Evolutionary conservation across 768 basidiomycete species (phyloP).

Genomic region (Tylopilus intermedius): DNA sequence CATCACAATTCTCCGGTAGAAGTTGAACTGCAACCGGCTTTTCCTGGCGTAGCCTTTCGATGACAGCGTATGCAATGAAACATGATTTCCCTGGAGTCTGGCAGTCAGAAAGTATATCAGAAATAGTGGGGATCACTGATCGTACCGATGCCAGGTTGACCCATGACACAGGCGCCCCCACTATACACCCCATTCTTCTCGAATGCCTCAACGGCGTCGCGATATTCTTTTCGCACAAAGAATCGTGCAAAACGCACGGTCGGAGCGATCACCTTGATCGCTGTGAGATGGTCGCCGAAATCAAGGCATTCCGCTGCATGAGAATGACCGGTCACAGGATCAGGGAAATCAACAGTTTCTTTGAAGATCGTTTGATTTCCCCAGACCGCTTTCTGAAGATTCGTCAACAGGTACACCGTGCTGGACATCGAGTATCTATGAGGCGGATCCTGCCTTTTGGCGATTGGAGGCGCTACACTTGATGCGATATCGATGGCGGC

Average conservation of each 20-base stretch:
- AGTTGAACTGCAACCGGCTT: slow-evolving; percentile 2
- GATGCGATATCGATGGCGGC: neutral
- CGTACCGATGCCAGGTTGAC: slow-evolving; percentile 8
- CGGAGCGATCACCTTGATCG: neutral
- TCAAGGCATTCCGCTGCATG: neutral
- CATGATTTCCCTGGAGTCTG: neutral
- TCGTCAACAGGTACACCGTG: neutral
- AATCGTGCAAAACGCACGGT: neutral
- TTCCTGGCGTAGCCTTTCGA: slow-evolving; percentile 3
- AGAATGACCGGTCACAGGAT: neutral
- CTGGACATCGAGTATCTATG: neutral
- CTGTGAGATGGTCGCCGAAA: neutral
- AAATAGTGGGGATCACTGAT: neutral
- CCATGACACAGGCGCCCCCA: slow-evolving; percentile 1
- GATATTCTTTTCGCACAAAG: slow-evolving; percentile 4
- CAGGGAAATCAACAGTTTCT: neutral
- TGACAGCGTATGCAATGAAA: slow-evolving; percentile 6
- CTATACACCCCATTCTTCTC: neutral
- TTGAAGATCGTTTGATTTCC: slow-evolving; percentile 1
- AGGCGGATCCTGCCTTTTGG: neutral
- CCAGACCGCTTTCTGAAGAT: slow-evolving; percentile 4
- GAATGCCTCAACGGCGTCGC: neutral
- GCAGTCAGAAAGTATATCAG: neutral
- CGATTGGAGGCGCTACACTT: neutral
- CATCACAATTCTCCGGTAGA: neutral